These are phyloP conservation scores for Achlya hypogyna DNA, from an alignment of 352 stramenopile genomes.

Conservation along the genomic window DNA sequence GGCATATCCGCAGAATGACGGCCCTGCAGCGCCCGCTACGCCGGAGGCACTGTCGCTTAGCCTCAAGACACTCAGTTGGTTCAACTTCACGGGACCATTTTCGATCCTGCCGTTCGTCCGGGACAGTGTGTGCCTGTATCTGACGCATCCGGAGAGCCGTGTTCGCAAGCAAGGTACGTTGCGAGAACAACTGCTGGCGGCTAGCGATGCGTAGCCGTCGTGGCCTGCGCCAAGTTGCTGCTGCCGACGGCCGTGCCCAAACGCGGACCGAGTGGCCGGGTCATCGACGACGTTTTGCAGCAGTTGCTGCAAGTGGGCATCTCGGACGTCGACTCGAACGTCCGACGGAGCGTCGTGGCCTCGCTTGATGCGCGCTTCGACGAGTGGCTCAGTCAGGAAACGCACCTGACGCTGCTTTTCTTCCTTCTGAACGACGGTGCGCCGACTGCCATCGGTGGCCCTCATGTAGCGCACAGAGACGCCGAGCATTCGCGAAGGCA, in stretches of 20 bases:
- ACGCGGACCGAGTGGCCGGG: conserved; percentile 69
- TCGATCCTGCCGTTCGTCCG: conserved; percentile 93
- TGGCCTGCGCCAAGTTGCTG: conserved; percentile 72
- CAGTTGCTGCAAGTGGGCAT: conserved; percentile 89
- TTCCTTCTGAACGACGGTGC: conserved; percentile 93
- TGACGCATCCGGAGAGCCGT: conserved; percentile 81
- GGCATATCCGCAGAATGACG: no score
- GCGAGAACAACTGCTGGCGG: not conserved
- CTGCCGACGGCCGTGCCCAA: conserved; percentile 61
- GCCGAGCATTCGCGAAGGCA: conserved; percentile 77
- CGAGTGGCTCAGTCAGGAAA: conserved; percentile 86
- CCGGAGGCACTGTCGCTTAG: conserved; percentile 68
- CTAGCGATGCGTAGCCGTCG: conserved; percentile 30
- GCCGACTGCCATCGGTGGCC: no score
- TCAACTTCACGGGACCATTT: conserved; percentile 88
- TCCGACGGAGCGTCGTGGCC: conserved; percentile 90
- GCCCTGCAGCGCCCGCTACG: not conserved
- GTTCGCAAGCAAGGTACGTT: conserved; percentile 83
- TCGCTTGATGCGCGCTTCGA: conserved; percentile 91
- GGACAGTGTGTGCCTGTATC: conserved; percentile 89
- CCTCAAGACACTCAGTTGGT: conserved; percentile 89
- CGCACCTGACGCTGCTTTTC: conserved; percentile 90
- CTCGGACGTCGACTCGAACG: conserved; percentile 84
- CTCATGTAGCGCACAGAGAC: conserved; percentile 24
- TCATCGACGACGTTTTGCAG: conserved; percentile 91